Evolutionary conservation across 352 stramenopile species (phyloP).

Genomic region (Peronospora farinosa): DNA sequence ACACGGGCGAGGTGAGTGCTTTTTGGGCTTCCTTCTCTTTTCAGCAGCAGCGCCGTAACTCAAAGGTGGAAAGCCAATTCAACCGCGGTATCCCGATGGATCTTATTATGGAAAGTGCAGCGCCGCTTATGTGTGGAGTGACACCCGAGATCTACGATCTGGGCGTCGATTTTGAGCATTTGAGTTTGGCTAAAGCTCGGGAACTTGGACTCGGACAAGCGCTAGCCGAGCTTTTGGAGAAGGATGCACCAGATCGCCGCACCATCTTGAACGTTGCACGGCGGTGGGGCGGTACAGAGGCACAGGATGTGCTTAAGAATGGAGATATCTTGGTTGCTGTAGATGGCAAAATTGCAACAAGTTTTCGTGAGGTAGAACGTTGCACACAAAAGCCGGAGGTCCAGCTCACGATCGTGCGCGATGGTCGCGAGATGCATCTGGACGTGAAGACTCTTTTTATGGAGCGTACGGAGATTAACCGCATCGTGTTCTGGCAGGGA

Average conservation of each 20-base stretch:
- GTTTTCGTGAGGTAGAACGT: conserved; percentile 82
- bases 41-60: conserved; percentile 62
- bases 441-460: conserved; percentile 75
- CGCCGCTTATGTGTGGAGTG: conserved; percentile 58
- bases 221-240: conserved; percentile 70
- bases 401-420: conserved; percentile 79
- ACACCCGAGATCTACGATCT: conserved; percentile 75
- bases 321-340: conserved; percentile 85
- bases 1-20: conserved; percentile 60
- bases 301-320: conserved; percentile 61
- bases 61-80: conserved; percentile 83
- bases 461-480: conserved; percentile 83
- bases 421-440: conserved; percentile 62
- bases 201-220: conserved; percentile 81
- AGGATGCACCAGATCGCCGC: conserved; percentile 54
- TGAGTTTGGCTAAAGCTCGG: conserved; percentile 83
- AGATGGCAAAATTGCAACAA: conserved; percentile 76
- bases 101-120: conserved; percentile 84
- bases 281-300: conserved; percentile 69
- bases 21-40: conserved; percentile 88
- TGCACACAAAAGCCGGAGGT: conserved; percentile 73
- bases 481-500: conserved; percentile 89
- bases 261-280: conserved; percentile 78
- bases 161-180: conserved; percentile 82
- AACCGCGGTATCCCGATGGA: conserved; percentile 83